phyloP scores from a whole-genome alignment of 768 basidiomycete genomes.

The Myochromella boudieri region DNA sequence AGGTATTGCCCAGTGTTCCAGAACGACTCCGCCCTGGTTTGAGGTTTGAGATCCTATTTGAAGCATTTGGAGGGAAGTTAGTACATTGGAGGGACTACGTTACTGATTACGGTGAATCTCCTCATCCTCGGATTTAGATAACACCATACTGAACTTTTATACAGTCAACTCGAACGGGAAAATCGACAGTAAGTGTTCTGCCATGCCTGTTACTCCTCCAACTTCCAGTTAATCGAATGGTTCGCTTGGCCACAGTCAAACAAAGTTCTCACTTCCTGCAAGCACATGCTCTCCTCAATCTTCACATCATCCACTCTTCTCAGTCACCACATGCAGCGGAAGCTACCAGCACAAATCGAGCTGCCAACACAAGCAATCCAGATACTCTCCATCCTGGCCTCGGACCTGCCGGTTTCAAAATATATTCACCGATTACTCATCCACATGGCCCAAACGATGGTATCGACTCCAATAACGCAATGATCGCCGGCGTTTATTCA shows the following conservation, averaged over 20 bases:
- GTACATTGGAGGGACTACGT: slow-evolving; percentile 83
- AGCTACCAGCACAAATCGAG: slow-evolving; percentile 29
- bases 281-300: slow-evolving; percentile 78
- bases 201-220: not conserved
- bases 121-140: slow-evolving; percentile 3
- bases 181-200: slow-evolving; percentile 54
- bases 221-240: no score
- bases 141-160: not conserved
- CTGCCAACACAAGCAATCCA: slow-evolving; percentile 35
- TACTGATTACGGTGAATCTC: slow-evolving; percentile 61
- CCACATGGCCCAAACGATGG: slow-evolving; percentile 23
- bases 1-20: slow-evolving; percentile 68
- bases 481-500: slow-evolving; percentile 46
- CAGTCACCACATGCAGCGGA: slow-evolving; percentile 44
- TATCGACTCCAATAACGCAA: slow-evolving; percentile 21
- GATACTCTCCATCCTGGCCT: slow-evolving; percentile 59
- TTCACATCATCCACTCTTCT: slow-evolving; percentile 85
- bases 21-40: slow-evolving; percentile 53
- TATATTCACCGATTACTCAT: slow-evolving; percentile 48
- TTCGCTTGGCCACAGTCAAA: slow-evolving; percentile 57
- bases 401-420: slow-evolving; percentile 62
- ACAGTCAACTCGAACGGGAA: slow-evolving; percentile 75
- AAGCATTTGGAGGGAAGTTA: slow-evolving; percentile 82
- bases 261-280: slow-evolving; percentile 84
- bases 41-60: slow-evolving; percentile 71